Evolutionary conservation across 345 rosid genomes (phyloP), one percentile per base, ranked within the genome.

Genomic region (Citropsis articulata): DNA sequence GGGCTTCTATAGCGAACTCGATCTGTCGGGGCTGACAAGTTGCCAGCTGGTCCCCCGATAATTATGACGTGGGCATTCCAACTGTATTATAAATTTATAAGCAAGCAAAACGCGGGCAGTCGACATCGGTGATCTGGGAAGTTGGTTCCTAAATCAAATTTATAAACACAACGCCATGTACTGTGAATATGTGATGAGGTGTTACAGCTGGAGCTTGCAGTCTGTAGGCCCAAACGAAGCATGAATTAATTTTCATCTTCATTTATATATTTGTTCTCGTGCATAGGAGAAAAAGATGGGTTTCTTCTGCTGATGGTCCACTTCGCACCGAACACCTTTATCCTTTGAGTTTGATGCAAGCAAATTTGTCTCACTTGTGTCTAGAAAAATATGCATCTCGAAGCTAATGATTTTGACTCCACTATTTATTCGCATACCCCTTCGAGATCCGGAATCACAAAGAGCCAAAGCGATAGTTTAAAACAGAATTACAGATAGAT

Each of bases 81-180:
- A 45, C 60, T 25, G 19, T 18, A 16, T n/a, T n/a, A n/a, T n/a
- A n/a, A n/a, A n/a, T n/a, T 36, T 16, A 13, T 24, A 9, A 35
- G 36, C 36, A 35, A 40, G 33, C 30, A 22, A 0, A 12, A 56
- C 45, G 0, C 27, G 9, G 9, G 18, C n/a, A 19, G 48, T 13
- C 1, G 66, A 13, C 66, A 2, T 0, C 2, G 8, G 57, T 18
- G 57, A 53, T 4, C 55, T 48, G 16, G 3, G 0, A 0, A 7
- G 40, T 40, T 40, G 3, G 48, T 9, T 40, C 48, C 3, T 40
- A 40, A 40, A 40, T 40, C 4, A 12, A 42, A 42, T 42, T 42
- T 42, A 12, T 12, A 2, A 42, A 42, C 48, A 42, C 48, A 42
- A 12, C 16, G 48, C 48, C 16, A 3, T 13, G 50, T 45, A 12